Evolutionary conservation across 768 basidiomycete species (phyloP).

Genomic region (Lactarius sanguifluus): DNA sequence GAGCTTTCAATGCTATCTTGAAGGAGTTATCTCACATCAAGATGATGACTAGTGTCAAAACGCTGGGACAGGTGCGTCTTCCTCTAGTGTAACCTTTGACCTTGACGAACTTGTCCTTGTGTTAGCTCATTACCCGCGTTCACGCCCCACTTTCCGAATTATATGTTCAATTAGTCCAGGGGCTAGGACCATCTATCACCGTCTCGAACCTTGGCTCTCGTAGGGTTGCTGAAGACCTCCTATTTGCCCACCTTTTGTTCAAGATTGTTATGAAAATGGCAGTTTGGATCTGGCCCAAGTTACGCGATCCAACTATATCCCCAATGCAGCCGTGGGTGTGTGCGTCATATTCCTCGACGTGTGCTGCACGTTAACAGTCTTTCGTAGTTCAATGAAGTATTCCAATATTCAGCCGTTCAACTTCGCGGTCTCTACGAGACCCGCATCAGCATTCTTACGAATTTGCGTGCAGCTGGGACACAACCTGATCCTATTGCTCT

Average conservation of each 20-base stretch:
- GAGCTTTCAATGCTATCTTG: slow-evolving; percentile 61
- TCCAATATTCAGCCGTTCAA: slow-evolving; percentile 57
- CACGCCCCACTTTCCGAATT: slow-evolving; percentile 57
- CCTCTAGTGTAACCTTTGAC: neutral
- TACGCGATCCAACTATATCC: slow-evolving; percentile 37
- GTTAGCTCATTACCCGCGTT: slow-evolving; percentile 56
- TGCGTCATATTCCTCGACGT: slow-evolving; percentile 16
- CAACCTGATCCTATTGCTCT: slow-evolving; percentile 40
- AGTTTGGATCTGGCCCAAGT: slow-evolving; percentile 63
- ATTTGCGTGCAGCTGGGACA: slow-evolving; percentile 40
- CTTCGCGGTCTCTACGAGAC: slow-evolving; percentile 54
- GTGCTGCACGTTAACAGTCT: slow-evolving; percentile 14
- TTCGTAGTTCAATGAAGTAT: slow-evolving; percentile 58
- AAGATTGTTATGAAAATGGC: slow-evolving; percentile 73
- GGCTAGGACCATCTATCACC: slow-evolving; percentile 37
- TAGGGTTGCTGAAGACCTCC: slow-evolving; percentile 47
- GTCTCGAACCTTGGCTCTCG: slow-evolving; percentile 39
- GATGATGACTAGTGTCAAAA: slow-evolving; percentile 64
- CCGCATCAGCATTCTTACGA: slow-evolving; percentile 54
- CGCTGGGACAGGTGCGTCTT: slow-evolving; percentile 57
- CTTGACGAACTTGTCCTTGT: slow-evolving; percentile 10
- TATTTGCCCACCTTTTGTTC: slow-evolving; percentile 66
- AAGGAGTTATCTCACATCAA: slow-evolving; percentile 73
- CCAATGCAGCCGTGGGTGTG: slow-evolving; percentile 56
- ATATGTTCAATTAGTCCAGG: slow-evolving; percentile 55